Evolutionary conservation across 2,329 filamentous ascomycete species (phyloP), one percentile per base, ranked within the genome.

Genomic region (Lasiodiplodia hormozganensis): DNA sequence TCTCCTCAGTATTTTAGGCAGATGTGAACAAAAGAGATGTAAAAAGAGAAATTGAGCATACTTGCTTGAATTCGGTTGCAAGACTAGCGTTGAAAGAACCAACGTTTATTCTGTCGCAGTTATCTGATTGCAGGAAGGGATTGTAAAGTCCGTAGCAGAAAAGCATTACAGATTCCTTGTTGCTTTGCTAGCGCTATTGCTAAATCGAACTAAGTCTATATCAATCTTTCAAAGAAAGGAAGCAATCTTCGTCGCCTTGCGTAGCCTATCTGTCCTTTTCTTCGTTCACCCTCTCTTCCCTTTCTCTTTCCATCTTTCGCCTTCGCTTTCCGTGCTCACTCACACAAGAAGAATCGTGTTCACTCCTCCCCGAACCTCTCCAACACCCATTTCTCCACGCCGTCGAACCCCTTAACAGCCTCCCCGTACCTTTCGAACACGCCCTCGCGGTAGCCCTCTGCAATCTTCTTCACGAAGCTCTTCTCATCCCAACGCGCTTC

Each of bases 401-500:
- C 83, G 74, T 89, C 89, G 81, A 97, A 96, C 0, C 90, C 92
- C 62, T 87, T 86, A 52, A 97, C 79, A 12, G 94, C 91, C 56
- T 86, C 83, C 0, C 92, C 93, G 80, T 98, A 98, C 77, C 82
- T 82, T 78, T 92, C 88, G 82, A 93, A 98, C 2, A 90, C 83
- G 0, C 88, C 91, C 72, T 89, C 81, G 71, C 88, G 86, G 81
- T 94, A 99, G 2, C 96, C 95, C 2, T 91, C 87, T 51, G 91
- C 93, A 54, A 97, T 90, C 82, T 88, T 92, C 81, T 92, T 88
- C 14, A 97, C 90, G 72, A 94, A 93, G 0, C 89, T 90, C 72
- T 91, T 90, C 81, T 97, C 95, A 70, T 88, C 88, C 96, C 96
- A 99, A 71, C 96, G 85, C 76, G 84, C 84, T 8, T 91, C 93